Base-by-base conservation (phyloP, 108 stramenopile genomes). In the Skeletonema grethae region DNA sequence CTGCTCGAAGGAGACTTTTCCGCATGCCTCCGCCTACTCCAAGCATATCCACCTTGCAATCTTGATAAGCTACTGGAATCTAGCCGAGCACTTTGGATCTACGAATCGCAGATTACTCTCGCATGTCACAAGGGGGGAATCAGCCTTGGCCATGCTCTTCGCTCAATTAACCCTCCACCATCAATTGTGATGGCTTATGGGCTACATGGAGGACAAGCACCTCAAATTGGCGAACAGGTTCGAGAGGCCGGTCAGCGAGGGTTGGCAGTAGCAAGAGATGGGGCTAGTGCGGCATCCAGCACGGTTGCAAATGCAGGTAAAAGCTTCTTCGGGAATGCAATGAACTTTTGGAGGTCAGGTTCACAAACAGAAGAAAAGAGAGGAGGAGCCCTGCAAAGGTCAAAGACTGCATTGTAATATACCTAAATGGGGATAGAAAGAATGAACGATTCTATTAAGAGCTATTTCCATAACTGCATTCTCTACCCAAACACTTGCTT, bases 151-250 rank as follows among this genome's bases (percentile, higher is more conserved):
- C 82, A 92, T 58, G 91, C 94, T 2, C 74, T 95, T 24, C 57
- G 77, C 22, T 76, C 87, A 9, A 81, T 95, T n/a, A 11, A 61
- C 3, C 94, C 94, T 20, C 91, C 91, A 1, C 84, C 84, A 9
- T 57, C 75, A 15, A 83, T 92, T 38, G 80, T 90, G 53, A 91
- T 95, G 90, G 94, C 91, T 8, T 95, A 87, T 77, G 94, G 94
- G 16, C 73, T 84, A 41, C 72, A 62, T 9, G 85, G 85, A 45
- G 89, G 92, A 15, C 43, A 89, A 7, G 85, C 87, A 1, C 79
- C 79, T 28, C 79, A 48, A 5, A 80, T 80, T 20, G 45, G 79
- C 3, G 72, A 80, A 20, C 65, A 73, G 65, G 80, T 78, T 11
- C 63, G 76, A 10, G 71, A 82, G 57, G 80, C 62, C 1, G 80